Conservation (phyloP, 495 filamentous ascomycete genomes). For the Aspergillus indologenus region DNA sequence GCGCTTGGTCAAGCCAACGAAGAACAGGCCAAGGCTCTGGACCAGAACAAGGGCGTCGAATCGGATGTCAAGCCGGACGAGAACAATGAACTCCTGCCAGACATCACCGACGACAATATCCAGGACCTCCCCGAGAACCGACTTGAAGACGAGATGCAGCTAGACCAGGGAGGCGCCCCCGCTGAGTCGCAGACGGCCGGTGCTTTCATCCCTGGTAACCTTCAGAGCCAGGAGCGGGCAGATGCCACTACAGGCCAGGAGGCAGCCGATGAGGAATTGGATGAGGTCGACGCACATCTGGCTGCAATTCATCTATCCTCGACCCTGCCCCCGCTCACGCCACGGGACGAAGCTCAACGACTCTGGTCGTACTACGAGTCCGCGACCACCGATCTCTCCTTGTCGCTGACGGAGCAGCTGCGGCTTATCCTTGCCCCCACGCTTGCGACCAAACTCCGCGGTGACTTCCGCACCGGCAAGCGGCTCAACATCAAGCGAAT, state of each 20-base stretch:
- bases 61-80: conserved; percentile 55
- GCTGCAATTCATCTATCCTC: conserved; percentile 66
- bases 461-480: conserved; percentile 96
- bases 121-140: conserved; percentile 50
- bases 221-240: conserved; percentile 32
- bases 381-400: conserved; percentile 78
- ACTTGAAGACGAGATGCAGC: conserved; percentile 46
- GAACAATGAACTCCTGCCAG: conserved; percentile 53
- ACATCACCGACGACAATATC: conserved; percentile 56
- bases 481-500: conserved; percentile 98
- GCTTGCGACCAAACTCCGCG: conserved; percentile 90
- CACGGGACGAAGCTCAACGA: conserved; percentile 61
- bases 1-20: conserved; percentile 85
- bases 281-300: conserved; percentile 70
- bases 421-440: conserved; percentile 93
- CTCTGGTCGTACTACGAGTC: conserved; percentile 85
- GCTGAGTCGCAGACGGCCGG: conserved; percentile 42
- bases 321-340: conserved; percentile 37
- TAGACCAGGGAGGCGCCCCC: conserved; percentile 37
- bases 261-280: conserved; percentile 57
- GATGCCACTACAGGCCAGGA: conserved; percentile 36
- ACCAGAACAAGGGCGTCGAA: conserved; percentile 81
- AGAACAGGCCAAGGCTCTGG: conserved; percentile 77
- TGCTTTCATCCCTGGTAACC: conserved; percentile 40
- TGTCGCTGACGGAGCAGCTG: conserved; percentile 86